Base-by-base conservation (phyloP, 2,329 filamentous ascomycete genomes). In the Teratosphaeriaceae sp. region DNA sequence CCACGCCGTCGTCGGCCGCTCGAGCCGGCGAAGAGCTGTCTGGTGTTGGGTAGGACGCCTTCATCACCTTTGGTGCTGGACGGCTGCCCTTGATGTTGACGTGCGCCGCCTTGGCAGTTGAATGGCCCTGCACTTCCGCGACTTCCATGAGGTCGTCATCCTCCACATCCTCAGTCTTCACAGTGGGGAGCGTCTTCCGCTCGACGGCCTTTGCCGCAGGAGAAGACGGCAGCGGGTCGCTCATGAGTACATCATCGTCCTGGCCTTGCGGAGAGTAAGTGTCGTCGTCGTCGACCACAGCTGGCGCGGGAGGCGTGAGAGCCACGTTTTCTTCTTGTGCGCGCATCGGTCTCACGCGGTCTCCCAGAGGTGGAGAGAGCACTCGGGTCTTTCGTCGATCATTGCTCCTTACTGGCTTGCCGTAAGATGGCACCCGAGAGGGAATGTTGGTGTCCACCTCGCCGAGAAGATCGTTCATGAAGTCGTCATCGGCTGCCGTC, bases 81-180 rank as follows among this genome's bases (percentile, higher is more conserved):
- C 88, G 80, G 50, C 82, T 85, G 38, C 87, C 88, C 20, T 85
- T 76, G 62, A 96, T 80, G 62, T 98, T 97, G 53, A 97, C 79
- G 51, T 82, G 90, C 9, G 79, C 71, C 7, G 78, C 70, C 43
- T 77, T 80, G 46, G 84, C 75, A 19, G 81, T 70, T 24, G 70
- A 59, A 45, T 76, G 74, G 13, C 82, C 85, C 27, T 84, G 78
- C 44, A 76, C 78, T 62, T 94, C 84, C 18, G 85, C 81, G 41
- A 96, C 79, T 60, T 95, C 89, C 80, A 96, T 86, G 69, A 89
- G 74, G 49, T 82, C 78, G 35, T 87, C 84, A 24, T 94, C 87
- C 12, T 50, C 85, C 1, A 81, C 76, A 11, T 83, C 79, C 46
- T 84, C 81, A 12, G 65, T 62, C 52, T 82, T 81, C 22, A 80